Evolutionary conservation across 345 rosid genomes (phyloP), one percentile per base, ranked within the genome.

Genomic region (Gossypium sturtianum): DNA sequence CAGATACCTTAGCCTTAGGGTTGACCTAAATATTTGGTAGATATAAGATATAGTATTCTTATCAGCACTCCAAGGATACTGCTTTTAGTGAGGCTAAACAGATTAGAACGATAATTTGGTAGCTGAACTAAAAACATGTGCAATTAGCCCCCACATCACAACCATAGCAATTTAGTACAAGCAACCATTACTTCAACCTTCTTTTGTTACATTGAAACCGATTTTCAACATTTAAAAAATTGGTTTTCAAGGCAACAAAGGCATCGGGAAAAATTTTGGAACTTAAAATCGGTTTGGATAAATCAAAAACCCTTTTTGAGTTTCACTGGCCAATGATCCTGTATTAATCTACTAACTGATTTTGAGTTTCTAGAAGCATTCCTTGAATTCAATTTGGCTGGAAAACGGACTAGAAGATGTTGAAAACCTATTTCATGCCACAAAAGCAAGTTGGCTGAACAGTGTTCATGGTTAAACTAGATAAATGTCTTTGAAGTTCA

Each of bases 1-100:
- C 98, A 34, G 97, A 93, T 59, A 93, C 99, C 91, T 95, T 95
- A 45, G 99, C 99, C 76, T 84, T 93, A 62, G 97, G 96, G 79
- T 95, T 95, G 64, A 95, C 93, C 99, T 95, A 81, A 76, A 80
- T 67, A 70, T 74, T 73, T 54, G 38, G 57, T 58, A 66, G 66
- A 76, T 15, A 57, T 66, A 53, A 63, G 59, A 76, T 13, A 73
- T 13, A 73, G 10, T 43, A 59, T 70, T 34, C 43, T 29, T 58
- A 77, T 68, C 70, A 48, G 73, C 68, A 57, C 17, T 11, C 51
- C n/a, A 19, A 67, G 69, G 47, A 59, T 67, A 70, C 10, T 22
- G 4, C 49, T 72, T 57, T 19, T 29, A 49, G 2, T 19, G 43
- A 65, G 10, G 7, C 65, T 60, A 72, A 71, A 15, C 59, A n/a